These are phyloP conservation scores for Aspergillus tanneri DNA, from an alignment of 2,329 filamentous ascomycete genomes.

Conservation along the genomic window DNA sequence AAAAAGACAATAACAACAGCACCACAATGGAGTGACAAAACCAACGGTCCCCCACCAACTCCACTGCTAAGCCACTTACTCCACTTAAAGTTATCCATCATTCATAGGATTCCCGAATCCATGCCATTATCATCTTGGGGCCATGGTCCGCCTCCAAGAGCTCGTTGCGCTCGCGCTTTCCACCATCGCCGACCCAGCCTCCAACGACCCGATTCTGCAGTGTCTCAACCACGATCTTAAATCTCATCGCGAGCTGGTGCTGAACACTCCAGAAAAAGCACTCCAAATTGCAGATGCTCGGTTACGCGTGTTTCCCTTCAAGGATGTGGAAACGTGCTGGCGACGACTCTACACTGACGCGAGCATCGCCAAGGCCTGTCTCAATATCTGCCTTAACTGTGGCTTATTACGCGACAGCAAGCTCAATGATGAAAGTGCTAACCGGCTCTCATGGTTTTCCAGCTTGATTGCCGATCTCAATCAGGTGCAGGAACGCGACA, in stretches of 20 bases:
- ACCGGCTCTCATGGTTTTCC: constrained; percentile 6
- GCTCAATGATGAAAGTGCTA: not conserved
- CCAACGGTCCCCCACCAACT: not conserved
- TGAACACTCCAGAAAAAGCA: constrained; percentile 41
- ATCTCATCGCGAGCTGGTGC: constrained; percentile 25
- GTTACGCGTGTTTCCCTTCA: constrained; percentile 57
- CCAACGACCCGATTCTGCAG: constrained; percentile 38
- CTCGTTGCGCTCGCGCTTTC: constrained; percentile 27
- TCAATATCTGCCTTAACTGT: constrained; percentile 29
- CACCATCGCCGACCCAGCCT: constrained; percentile 28
- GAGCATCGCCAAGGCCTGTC: constrained; percentile 49
- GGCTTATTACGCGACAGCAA: constrained; percentile 10
- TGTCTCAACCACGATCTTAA: constrained; percentile 30
- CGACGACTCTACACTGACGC: constrained; percentile 59
- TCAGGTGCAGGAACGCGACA: constrained; percentile 11
- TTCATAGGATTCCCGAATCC: too few species aligned
- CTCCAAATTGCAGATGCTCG: constrained; percentile 53
- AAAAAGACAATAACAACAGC: not conserved
- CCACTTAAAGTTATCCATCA: constrained; percentile 52
- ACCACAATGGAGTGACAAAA: not conserved
- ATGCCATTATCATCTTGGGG: not conserved
- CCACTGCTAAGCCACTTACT: constrained; percentile 48
- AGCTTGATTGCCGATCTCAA: constrained; percentile 18
- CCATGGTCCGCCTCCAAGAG: constrained; percentile 23
- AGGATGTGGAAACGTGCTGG: constrained; percentile 57